Evolutionary conservation across 768 basidiomycete genomes (phyloP).

Genomic region (Xerocomus brunneocitrinus): DNA sequence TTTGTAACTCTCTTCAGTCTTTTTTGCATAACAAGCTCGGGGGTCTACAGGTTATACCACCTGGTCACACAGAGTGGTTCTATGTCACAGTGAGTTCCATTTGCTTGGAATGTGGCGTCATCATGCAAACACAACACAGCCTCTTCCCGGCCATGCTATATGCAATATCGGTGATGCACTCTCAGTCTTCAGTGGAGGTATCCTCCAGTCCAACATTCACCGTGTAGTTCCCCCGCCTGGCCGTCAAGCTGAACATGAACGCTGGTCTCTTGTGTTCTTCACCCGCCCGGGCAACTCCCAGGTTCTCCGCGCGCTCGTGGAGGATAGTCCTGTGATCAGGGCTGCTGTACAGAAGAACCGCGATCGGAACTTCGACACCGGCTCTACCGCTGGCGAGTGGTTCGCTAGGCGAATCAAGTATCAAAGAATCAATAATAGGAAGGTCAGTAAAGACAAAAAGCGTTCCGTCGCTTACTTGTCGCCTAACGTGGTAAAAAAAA

Average conservation of each 20-base stretch:
- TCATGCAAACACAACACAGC: conserved; percentile 26
- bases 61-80: conserved; percentile 58
- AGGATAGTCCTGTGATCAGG: conserved; percentile 49
- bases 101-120: background rate
- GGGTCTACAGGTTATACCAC: conserved; percentile 64
- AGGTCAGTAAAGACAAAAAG: conserved; percentile 23
- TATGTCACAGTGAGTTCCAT: conserved; percentile 49
- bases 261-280: conserved; percentile 71
- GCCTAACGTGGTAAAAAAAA: background rate
- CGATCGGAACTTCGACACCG: conserved; percentile 36
- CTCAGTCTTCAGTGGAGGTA: conserved; percentile 57
- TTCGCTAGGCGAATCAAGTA: conserved; percentile 38
- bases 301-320: conserved; percentile 46
- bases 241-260: conserved; percentile 44
- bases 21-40: conserved; percentile 69
- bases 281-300: conserved; percentile 54
- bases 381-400: conserved; percentile 39
- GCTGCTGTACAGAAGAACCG: conserved; percentile 34
- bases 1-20: conserved; percentile 35
- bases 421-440: conserved; percentile 39
- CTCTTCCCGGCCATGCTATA: conserved; percentile 52
- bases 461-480: background rate
- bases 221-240: conserved; percentile 63
- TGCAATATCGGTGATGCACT: conserved; percentile 64
- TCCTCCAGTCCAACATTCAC: conserved; percentile 60